These are phyloP conservation scores for Sarocladiaceae sp. DNA, from an alignment of 2,329 filamentous ascomycete genomes.

Conservation along the genomic window DNA sequence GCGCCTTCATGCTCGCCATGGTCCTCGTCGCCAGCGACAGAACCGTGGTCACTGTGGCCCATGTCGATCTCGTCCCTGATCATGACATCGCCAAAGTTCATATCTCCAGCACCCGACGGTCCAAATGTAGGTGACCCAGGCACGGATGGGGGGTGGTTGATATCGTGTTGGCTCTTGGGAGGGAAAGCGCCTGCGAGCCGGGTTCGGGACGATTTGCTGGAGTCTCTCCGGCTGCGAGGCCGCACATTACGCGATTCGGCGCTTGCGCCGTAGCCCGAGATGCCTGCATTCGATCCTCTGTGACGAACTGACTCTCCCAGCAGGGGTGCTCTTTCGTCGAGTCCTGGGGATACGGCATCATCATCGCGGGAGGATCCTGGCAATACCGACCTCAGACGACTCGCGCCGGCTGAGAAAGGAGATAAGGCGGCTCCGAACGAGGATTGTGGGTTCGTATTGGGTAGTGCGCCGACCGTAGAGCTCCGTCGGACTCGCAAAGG, in stretches of 20 bases:
- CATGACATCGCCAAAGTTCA: conserved; percentile 67
- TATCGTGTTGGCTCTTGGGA: conserved; percentile 48
- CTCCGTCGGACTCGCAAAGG: conserved; percentile 61
- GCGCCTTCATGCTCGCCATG: conserved; percentile 24
- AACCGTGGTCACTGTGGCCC: conserved; percentile 2
- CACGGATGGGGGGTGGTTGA: conserved; percentile 67
- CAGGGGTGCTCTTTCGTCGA: conserved; percentile 51
- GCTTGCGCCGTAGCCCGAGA: conserved; percentile 38
- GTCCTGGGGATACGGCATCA: conserved; percentile 37
- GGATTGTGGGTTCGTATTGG: conserved; percentile 29
- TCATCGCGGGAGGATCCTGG: conserved; percentile 41
- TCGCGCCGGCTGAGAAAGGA: conserved; percentile 20
- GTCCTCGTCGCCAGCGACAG: conserved; percentile 12
- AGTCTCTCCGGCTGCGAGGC: conserved; percentile 37
- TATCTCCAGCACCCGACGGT: conserved; percentile 42
- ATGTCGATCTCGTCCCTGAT: conserved; percentile 59
- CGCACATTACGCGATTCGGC: conserved; percentile 30
- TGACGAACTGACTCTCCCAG: conserved; percentile 34
- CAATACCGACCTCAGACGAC: conserved; percentile 31
- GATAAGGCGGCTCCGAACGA: conserved; percentile 19
- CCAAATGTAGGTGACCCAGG: conserved; percentile 57
- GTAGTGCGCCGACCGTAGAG: conserved; percentile 38
- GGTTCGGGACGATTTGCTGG: conserved; percentile 47
- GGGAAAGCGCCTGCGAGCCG: conserved; percentile 29
- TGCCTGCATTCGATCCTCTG: conserved; percentile 18